Percentiles rank a stretch among this genome's conserved stretches.
Conservation (phyloP, 2,329 filamentous ascomycete species). For the Apiospora saccharicola region DNA sequence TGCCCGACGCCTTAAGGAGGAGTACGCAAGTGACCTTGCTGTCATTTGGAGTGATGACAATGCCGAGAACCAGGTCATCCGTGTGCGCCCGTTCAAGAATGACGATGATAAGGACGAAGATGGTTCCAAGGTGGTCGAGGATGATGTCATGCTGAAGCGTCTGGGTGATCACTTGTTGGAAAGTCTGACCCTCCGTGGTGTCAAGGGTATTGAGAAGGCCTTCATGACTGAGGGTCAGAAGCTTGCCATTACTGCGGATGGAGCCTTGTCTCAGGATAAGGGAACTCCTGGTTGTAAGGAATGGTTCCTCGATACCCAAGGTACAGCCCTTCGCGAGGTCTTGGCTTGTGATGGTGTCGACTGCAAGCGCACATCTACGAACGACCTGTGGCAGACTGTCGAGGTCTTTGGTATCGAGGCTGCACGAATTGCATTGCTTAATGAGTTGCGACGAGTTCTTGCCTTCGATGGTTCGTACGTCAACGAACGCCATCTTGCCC, state of each 20-base stretch:
- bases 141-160: slow-evolving; percentile 92
- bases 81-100: slow-evolving; percentile 78
- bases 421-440: slow-evolving; percentile 83
- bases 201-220: slow-evolving; percentile 85
- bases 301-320: slow-evolving; percentile 95
- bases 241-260: slow-evolving; percentile 72
- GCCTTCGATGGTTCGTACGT: slow-evolving; percentile 99
- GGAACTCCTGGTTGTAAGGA: slow-evolving; percentile 80
- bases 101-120: slow-evolving; percentile 78
- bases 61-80: slow-evolving; percentile 92
- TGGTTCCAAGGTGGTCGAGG: slow-evolving; percentile 68
- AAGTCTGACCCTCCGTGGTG: slow-evolving; percentile 88
- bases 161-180: slow-evolving; percentile 92
- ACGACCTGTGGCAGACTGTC: slow-evolving; percentile 94
- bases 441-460: slow-evolving; percentile 89
- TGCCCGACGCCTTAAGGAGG: slow-evolving; percentile 85
- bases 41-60: slow-evolving; percentile 99
- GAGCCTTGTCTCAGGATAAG: slow-evolving; percentile 77
- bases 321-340: slow-evolving; percentile 85
- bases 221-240: slow-evolving; percentile 87
- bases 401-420: slow-evolving; percentile 97
- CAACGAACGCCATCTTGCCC: slow-evolving; percentile 95
- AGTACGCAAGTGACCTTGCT: slow-evolving; percentile 84
- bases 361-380: slow-evolving; percentile 84
- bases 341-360: slow-evolving; percentile 90